A percentile compares a stretch with the other conserved stretches of the same genome.
These are phyloP conservation scores for Acanthochlamys bracteata DNA, from an alignment of 106 monocot genomes.

Conservation along the genomic window DNA sequence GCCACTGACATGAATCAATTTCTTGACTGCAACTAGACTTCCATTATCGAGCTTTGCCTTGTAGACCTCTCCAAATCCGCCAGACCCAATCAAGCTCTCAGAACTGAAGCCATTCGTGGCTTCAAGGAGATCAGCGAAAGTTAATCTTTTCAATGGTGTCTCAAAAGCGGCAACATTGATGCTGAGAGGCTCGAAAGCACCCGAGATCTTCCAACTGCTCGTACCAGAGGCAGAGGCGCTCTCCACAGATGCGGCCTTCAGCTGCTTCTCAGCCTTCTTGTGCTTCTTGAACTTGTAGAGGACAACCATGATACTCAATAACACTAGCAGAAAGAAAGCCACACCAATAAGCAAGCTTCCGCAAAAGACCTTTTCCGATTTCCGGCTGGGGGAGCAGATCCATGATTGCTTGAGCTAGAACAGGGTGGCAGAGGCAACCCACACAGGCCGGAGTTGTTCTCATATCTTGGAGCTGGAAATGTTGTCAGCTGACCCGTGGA, in stretches of 20 bases:
- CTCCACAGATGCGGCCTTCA: slow-evolving; percentile 33
- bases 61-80: slow-evolving; percentile 86
- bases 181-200: slow-evolving; percentile 61
- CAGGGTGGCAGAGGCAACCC: slow-evolving; percentile 64
- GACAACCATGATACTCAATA: too few relatives aligned
- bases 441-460: slow-evolving; percentile 68
- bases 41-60: slow-evolving; percentile 65
- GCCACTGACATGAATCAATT: slow-evolving; percentile 49
- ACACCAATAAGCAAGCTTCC: too few relatives aligned
- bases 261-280: slow-evolving; percentile 35
- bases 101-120: slow-evolving; percentile 74
- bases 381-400: neutral
- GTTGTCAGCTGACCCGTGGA: slow-evolving; percentile 64
- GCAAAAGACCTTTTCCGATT: too few relatives aligned
- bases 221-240: slow-evolving; percentile 61
- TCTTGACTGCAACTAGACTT: slow-evolving; percentile 63
- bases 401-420: neutral
- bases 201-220: slow-evolving; percentile 66
- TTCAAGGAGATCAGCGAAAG: slow-evolving; percentile 67
- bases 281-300: too few relatives aligned
- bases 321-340: too few relatives aligned
- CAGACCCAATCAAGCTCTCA: slow-evolving; percentile 65
- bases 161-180: slow-evolving; percentile 76
- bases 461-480: slow-evolving; percentile 48
- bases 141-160: slow-evolving; percentile 62